A percentile compares a stretch with the other conserved stretches of the same genome.
Conservation (phyloP, 345 rosid genomes). For the Cochlearia excelsa region DNA sequence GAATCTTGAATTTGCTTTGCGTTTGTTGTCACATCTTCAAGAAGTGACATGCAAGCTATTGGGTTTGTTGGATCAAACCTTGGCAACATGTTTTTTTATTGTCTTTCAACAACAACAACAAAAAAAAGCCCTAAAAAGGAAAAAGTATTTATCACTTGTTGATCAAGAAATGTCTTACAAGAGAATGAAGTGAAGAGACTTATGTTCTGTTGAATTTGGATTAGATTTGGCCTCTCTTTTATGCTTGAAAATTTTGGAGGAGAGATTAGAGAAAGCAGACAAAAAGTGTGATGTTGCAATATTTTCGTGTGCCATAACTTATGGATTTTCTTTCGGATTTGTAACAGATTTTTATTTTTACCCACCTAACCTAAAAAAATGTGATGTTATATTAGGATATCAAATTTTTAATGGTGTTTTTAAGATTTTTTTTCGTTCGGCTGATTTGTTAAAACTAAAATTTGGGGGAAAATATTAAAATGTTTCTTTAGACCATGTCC, state of each 20-base stretch:
- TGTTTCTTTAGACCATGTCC: too few relatives aligned
- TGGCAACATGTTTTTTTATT: constrained; percentile 48
- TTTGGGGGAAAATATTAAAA: too few relatives aligned
- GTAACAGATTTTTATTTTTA: too few relatives aligned
- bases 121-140: neutral
- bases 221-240: neutral
- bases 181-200: neutral
- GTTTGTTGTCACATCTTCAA: constrained; percentile 65
- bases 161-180: too few relatives aligned
- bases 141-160: neutral
- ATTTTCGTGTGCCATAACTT: too few relatives aligned
- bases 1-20: constrained; percentile 53
- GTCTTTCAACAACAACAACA: constrained; percentile 1
- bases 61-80: constrained; percentile 56
- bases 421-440: too few relatives aligned
- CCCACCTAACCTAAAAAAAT: too few relatives aligned
- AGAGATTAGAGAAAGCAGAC: constrained; percentile 8
- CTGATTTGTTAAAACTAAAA: too few relatives aligned
- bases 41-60: constrained; percentile 52
- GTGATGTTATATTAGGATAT: too few relatives aligned
- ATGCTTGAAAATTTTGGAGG: neutral
- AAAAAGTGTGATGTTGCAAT: constrained; percentile 18
- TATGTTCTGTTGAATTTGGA: neutral
- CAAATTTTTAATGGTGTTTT: too few relatives aligned
- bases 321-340: too few relatives aligned